Base-by-base conservation (phyloP, 345 rosid genomes). In the Aquilaria sinensis region DNA sequence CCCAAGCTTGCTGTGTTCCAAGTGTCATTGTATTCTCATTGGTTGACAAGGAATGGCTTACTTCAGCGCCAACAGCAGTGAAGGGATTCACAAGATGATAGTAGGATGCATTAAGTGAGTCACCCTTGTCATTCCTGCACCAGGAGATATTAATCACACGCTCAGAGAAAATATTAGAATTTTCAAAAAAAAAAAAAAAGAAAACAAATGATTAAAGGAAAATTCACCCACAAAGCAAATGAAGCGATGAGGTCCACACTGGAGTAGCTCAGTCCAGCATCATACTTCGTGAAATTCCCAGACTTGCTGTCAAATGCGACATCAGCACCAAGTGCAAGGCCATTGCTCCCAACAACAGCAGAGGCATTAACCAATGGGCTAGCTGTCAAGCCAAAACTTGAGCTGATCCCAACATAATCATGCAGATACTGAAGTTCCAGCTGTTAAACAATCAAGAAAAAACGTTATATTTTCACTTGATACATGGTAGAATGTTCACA, bases 381-480 rank as follows among this genome's bases (percentile, higher is more conserved):
- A 23, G 85, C 87, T 51, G 97, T 83, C 81, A 94, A 74, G 31
- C 89, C 95, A 71, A 94, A 68, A 70, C 97, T 90, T 5, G 95
- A 66, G 82, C 84, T 83, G 51, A 90, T 77, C 65, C 91, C 99
- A 0, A 88, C 89, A 49, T 82, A 82, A 48, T 94, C 99, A 75
- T 88, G 96, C 85, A 86, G 72, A 76, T 84, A 94, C 62, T 90
- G 99, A 61, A 94, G 65, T 78, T 94, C 97, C 71, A 85, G 41
- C 99, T 94, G 82, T 72, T 53, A 74, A 51, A 68, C 46, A 47
- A 51, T 51, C 49, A 68, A 60, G 64, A 52, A 33, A 53, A 29
- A 52, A 12, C 49, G 14, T 15, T 23, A 8, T 12, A 3, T 53
- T 33, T 59, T 30, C 4, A 5, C 16, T 23, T 3, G 67, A 23